phyloP scores from a whole-genome alignment of 106 monocot species.

The Ottelia alismoides region DNA sequence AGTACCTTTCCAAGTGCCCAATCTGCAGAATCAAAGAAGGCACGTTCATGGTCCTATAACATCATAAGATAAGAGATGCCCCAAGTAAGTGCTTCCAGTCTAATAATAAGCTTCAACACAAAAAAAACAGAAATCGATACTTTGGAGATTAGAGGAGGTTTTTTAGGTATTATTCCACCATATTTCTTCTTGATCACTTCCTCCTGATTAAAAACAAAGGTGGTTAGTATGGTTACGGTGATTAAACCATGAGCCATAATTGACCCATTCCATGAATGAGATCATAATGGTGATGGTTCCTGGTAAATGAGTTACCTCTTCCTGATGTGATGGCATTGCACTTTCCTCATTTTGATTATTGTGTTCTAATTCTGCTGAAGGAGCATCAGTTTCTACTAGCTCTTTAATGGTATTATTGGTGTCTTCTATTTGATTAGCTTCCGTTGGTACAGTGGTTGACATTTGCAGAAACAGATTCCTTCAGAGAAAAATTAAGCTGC shows the following conservation, averaged over 20 bases:
- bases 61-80: no score
- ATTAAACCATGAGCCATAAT: neutral
- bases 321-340: constrained; percentile 10
- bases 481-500: no score
- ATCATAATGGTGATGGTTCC: neutral
- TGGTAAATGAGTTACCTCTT: constrained; percentile 7
- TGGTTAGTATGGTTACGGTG: neutral
- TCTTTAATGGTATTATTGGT: neutral
- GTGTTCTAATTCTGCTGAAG: neutral
- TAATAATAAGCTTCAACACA: no score
- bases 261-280: no score
- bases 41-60: constrained; percentile 81
- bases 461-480: no score
- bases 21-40: constrained; percentile 97
- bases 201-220: constrained; percentile 11
- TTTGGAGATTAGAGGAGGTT: constrained; percentile 22
- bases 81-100: no score
- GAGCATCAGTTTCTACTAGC: neutral
- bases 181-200: constrained; percentile 21
- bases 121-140: no score
- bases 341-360: constrained; percentile 12
- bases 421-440: constrained; percentile 1
- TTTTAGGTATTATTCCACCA: constrained; percentile 23
- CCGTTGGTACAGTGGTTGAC: neutral
- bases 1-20: constrained; percentile 93